Base-by-base conservation (phyloP, 2,329 filamentous ascomycete genomes). In the Monilinia vaccinii-corymbosi region DNA sequence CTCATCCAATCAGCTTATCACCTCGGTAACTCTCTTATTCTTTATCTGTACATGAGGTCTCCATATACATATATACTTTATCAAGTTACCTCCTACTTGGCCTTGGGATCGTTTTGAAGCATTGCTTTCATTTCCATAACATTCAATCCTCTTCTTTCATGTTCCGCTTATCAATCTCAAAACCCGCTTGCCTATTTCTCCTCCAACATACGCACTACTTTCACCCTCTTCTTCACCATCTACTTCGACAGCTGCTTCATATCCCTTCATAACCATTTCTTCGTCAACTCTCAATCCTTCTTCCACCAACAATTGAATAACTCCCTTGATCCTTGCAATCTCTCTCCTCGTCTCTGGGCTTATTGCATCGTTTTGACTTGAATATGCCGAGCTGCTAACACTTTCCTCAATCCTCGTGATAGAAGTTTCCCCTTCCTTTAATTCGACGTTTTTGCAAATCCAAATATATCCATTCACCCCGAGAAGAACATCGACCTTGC, bases 381-480 rank as follows among this genome's bases (percentile, higher is more conserved):
- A 94, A 75, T 99, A 99, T 67, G 96, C 91, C 58, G 87, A 89
- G 69, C 85, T 85, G 64, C 86, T 91, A 23, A 94, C 88, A 67
- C 79, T 85, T 75, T 99, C 94, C 73, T 97, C 94, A 72, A 97
- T 81, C 65, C 89, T 83, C 57, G 91, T 96, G 69, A 97, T 89
- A 77, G 84, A 71, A 18, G 71, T 64, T 52, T 72, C 58, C 66
- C 69, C 53, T 53, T 66, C 76, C n/a, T 80, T 79, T 40, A 80
- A 81, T 66, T 89, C 85, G 9, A 88, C 77, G 68, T 96, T 91
- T 76, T 90, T 92, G 74, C 87, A 86, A 70, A 97, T 92, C 88
- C 91, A 99, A 61, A 97, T 91, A 72, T 95, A 97, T 1, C 94
- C 94, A 70, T 99, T 99, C 44, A 99, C 94, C 2, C 94, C 94